Base-by-base conservation (phyloP, 768 basidiomycete species). In the Calocybe indica region DNA sequence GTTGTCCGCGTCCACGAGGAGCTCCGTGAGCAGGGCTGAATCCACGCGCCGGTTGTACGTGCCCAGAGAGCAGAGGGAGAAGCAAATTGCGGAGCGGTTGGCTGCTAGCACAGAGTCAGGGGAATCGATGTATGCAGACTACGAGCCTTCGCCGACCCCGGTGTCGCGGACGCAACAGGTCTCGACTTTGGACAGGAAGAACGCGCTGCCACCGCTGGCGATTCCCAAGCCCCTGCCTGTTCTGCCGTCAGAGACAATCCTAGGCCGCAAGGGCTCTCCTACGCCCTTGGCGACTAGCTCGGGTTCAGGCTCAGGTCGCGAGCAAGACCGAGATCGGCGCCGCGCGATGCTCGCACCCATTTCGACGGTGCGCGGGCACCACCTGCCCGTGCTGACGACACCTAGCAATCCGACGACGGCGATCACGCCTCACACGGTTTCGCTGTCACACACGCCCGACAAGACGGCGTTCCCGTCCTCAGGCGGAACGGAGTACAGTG, bases 361-460 rank as follows among this genome's bases (percentile, higher is more conserved):
- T 39, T 52, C 62, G n/a, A 82, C 79, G 4, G 58, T 78, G 32
- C 75, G 80, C 54, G 64, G 63, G 43, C 58, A 59, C 43, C 57
- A 41, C 39, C 52, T 78, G 41, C 71, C 79, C 7, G 55, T 73
- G 6, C 58, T 82, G 33, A 79, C 76, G 2, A 76, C 77, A 0
- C 74, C 79, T 0, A 65, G 62, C 39, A 78, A 72, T 48, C 70
- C 82, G 1, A 87, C 85, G 34, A 88, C 85, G 12, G 82, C 82
- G 11, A 47, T 88, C 9, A 85, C 83, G 1, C 62, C 78, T 0
- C 80, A 83, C 52, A 87, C 82, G 0, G 83, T 80, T 5, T 78
- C 79, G 4, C 75, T 72, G 49, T 63, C 72, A 5, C 67, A 69
- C 30, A 65, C 51, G 48, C 14, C 52, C 0, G 52, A 54, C 7